Conservation (phyloP, 2,329 filamentous ascomycete species). For the Coccinonectria pachysandricola region DNA sequence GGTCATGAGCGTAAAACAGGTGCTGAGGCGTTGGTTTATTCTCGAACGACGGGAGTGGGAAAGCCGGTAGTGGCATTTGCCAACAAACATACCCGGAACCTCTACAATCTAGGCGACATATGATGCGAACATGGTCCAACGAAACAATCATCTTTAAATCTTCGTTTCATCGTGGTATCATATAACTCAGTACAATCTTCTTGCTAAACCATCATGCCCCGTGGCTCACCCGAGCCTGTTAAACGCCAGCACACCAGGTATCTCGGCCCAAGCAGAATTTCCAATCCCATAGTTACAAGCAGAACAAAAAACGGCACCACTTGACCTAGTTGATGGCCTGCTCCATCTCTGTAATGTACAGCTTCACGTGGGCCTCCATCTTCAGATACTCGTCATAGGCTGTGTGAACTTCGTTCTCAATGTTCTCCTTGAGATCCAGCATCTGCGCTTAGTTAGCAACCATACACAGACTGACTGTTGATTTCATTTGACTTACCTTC, state of each 20-base stretch:
- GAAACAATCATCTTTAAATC: no score
- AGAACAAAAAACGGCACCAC: slow-evolving; percentile 1
- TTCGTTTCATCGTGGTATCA: no score
- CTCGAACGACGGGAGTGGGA: no score
- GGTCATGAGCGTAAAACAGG: slow-evolving; percentile 44
- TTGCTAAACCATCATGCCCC: no score
- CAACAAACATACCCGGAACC: no score
- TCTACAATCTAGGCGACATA: no score
- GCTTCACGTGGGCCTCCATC: slow-evolving; percentile 92
- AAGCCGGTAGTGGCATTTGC: no score
- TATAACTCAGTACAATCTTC: no score
- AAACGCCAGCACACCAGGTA: background rate
- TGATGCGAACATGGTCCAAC: no score
- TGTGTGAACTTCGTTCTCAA: slow-evolving; percentile 84
- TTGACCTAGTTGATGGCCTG: slow-evolving; percentile 51
- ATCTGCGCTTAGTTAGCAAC: slow-evolving; percentile 50
- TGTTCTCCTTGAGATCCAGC: slow-evolving; percentile 94
- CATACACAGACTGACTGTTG: slow-evolving; percentile 8
- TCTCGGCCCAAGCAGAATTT: background rate
- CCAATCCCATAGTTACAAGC: slow-evolving; percentile 1
- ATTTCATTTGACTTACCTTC: slow-evolving; percentile 53
- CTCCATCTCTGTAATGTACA: slow-evolving; percentile 99
- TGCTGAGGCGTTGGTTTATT: slow-evolving; percentile 59
- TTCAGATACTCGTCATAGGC: slow-evolving; percentile 94
- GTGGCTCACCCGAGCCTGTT: no score